Percentiles rank a stretch among this genome's conserved stretches.
phyloP scores from a whole-genome alignment of 176 grass and related monocot genomes.

The Carex pumila region DNA sequence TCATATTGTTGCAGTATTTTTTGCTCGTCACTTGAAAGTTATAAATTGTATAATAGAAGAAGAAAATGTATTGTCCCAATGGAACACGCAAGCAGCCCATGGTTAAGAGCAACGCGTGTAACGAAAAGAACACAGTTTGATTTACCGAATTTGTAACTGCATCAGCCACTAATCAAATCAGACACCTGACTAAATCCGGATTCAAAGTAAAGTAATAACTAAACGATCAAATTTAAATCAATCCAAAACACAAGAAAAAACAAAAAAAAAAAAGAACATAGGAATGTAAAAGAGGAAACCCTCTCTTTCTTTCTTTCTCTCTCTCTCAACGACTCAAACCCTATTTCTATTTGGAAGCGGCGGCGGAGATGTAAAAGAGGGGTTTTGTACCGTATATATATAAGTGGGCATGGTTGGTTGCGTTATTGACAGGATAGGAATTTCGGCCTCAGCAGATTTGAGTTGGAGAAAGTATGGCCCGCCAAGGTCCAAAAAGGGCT shows the following conservation, averaged over 20 bases:
- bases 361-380: background rate
- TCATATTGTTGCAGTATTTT: slow-evolving; percentile 25
- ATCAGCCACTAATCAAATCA: slow-evolving; percentile 12
- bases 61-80: slow-evolving; percentile 2
- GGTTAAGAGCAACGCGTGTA: slow-evolving; percentile 14
- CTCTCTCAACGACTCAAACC: too few relatives aligned
- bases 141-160: slow-evolving; percentile 24
- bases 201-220: background rate
- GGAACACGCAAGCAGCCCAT: slow-evolving; percentile 20
- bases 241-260: too few relatives aligned
- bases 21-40: slow-evolving; percentile 2
- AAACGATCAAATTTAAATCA: background rate
- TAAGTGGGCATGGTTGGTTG: background rate
- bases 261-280: too few relatives aligned
- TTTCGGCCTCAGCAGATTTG: too few relatives aligned
- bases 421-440: background rate
- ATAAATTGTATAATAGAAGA: background rate
- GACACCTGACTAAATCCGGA: slow-evolving; percentile 21
- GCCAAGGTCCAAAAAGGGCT: too few relatives aligned
- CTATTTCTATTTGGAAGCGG: background rate
- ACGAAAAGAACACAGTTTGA: slow-evolving; percentile 13
- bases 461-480: too few relatives aligned
- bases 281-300: too few relatives aligned
- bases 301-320: too few relatives aligned
- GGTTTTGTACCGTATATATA: background rate